Evolutionary conservation across 2,329 filamentous ascomycete genomes (phyloP).

Genomic region (Ophiostoma angusticollis): DNA sequence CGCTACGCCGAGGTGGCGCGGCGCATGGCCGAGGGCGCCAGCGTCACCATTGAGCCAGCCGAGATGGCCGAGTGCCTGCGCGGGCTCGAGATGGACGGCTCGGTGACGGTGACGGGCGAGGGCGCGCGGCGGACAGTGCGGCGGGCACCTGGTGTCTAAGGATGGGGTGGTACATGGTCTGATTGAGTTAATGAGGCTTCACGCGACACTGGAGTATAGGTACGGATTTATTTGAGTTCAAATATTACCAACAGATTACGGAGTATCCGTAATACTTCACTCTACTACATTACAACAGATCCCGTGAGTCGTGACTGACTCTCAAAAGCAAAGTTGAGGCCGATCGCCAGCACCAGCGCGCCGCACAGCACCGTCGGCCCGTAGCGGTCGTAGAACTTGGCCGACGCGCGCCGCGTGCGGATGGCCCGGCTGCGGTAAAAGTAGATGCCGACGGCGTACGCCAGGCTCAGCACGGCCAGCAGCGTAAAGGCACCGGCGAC

Average conservation of each 20-base stretch:
- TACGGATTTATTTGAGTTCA: background rate
- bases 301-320: slow-evolving; percentile 49
- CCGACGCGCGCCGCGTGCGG: slow-evolving; percentile 59
- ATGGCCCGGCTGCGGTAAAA: slow-evolving; percentile 82
- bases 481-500: slow-evolving; percentile 70
- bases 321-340: slow-evolving; percentile 69
- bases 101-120: slow-evolving; percentile 69
- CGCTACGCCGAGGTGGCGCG: slow-evolving; percentile 68
- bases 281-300: slow-evolving; percentile 31
- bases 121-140: slow-evolving; percentile 72
- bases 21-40: slow-evolving; percentile 57
- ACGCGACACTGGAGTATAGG: too few relatives aligned
- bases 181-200: too few relatives aligned
- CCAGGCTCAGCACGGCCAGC: slow-evolving; percentile 62
- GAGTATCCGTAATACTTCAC: background rate
- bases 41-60: slow-evolving; percentile 56
- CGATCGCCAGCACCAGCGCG: slow-evolving; percentile 60
- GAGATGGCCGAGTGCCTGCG: slow-evolving; percentile 79
- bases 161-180: too few relatives aligned
- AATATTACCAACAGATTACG: too few relatives aligned
- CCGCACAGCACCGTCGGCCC: slow-evolving; percentile 68
- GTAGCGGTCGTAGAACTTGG: slow-evolving; percentile 81
- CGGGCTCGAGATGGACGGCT: slow-evolving; percentile 71
- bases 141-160: slow-evolving; percentile 45
- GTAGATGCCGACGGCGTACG: slow-evolving; percentile 76